These are phyloP conservation scores for Vaccinium darrowii DNA, from an alignment of 148 eudicot genomes.

Conservation along the genomic window DNA sequence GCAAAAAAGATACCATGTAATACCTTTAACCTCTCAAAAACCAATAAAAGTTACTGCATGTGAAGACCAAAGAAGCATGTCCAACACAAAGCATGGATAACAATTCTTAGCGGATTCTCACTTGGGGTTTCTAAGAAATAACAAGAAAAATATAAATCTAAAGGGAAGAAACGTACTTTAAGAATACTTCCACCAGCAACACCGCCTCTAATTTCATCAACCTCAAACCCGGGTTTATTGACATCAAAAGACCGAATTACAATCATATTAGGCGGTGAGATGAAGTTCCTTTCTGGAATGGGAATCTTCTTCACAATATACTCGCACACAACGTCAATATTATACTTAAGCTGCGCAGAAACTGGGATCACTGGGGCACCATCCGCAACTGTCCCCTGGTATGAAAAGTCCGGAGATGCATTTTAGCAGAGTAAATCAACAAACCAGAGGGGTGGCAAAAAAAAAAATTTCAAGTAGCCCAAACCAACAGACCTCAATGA, in stretches of 20 bases:
- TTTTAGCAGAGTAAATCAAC: neutral
- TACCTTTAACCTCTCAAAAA: neutral
- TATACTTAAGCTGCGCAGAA: conserved; percentile 94
- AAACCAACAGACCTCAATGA: conserved; percentile 64
- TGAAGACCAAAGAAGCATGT: neutral
- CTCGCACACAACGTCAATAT: conserved; percentile 87
- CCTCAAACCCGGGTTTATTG: conserved; percentile 93
- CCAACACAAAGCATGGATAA: neutral
- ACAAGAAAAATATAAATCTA: neutral
- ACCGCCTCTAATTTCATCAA: conserved; percentile 91
- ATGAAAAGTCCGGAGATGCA: conserved; percentile 10
- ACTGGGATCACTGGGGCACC: conserved; percentile 91
- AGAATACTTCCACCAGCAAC: conserved; percentile 99
- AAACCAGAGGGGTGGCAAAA: neutral
- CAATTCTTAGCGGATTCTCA: neutral
- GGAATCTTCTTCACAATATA: conserved; percentile 90
- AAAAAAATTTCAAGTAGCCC: neutral
- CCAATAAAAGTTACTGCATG: neutral
- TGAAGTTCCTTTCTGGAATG: conserved; percentile 84
- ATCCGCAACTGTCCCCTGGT: conserved; percentile 92
- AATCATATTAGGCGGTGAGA: conserved; percentile 95
- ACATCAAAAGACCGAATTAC: conserved; percentile 96
- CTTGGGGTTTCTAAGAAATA: neutral
- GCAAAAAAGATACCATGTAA: neutral
- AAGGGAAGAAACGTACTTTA: conserved; percentile 49